phyloP scores from a whole-genome alignment of 257 asterid genomes.

The Handroanthus guayacan region DNA sequence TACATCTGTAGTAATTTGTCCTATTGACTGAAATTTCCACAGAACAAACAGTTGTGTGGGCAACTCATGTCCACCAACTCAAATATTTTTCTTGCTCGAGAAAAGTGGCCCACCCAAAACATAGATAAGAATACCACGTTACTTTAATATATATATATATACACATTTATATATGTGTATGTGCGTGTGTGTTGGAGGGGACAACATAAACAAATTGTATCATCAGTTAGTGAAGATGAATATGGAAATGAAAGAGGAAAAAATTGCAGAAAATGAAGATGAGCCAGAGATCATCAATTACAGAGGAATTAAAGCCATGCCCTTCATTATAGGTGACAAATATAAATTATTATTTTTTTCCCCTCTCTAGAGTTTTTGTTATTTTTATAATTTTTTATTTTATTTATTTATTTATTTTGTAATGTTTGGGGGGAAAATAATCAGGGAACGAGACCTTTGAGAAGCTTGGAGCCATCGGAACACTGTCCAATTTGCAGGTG shows the following conservation, averaged over 20 bases:
- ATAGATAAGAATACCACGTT: too few species aligned
- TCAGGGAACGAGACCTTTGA: constrained; percentile 81
- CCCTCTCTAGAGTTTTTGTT: neutral
- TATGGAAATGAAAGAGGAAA: constrained; percentile 36
- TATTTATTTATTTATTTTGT: neutral
- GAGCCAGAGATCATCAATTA: constrained; percentile 58
- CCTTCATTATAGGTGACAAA: constrained; percentile 69
- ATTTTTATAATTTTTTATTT: neutral
- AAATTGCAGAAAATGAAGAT: constrained; percentile 29
- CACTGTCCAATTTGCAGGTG: constrained; percentile 65
- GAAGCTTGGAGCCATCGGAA: constrained; percentile 78
- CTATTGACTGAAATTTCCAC: too few species aligned
- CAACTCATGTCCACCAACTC: too few species aligned
- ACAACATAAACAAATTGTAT: too few species aligned
- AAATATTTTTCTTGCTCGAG: too few species aligned
- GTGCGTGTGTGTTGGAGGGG: too few species aligned
- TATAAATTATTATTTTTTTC: neutral
- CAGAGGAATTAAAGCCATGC: constrained; percentile 87
- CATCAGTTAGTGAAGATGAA: neutral
- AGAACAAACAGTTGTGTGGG: too few species aligned
- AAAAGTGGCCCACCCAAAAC: neutral
- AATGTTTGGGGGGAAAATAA: neutral
- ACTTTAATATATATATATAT: too few species aligned
- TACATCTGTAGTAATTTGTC: too few species aligned
- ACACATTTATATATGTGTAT: too few species aligned